A percentile compares a stretch with the other conserved stretches of the same genome.
phyloP scores from a whole-genome alignment of 768 basidiomycete genomes.

The Naematelia aurantialba region DNA sequence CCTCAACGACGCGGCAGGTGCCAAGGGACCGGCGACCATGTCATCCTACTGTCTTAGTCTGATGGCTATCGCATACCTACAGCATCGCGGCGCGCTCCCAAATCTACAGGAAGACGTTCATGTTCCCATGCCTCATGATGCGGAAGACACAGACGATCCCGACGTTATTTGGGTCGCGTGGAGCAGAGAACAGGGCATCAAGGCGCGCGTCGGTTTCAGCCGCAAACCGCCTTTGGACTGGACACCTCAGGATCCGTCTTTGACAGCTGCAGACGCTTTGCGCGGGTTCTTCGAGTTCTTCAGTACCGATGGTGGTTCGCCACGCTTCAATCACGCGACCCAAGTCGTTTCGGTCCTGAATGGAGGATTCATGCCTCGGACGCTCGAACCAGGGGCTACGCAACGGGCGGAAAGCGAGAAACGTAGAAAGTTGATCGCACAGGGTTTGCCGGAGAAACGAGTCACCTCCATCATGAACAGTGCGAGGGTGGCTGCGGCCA shows the following conservation, averaged over 20 bases:
- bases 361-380: conserved; percentile 26
- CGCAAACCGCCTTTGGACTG: conserved; percentile 14
- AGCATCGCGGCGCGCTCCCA: conserved; percentile 36
- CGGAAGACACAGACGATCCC: conserved; percentile 20
- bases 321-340: conserved; percentile 21
- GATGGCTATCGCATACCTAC: conserved; percentile 48
- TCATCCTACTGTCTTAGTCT: conserved; percentile 46
- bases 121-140: conserved; percentile 11
- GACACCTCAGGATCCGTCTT: conserved; percentile 18
- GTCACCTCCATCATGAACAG: conserved; percentile 2
- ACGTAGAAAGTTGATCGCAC: conserved; percentile 1
- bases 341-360: conserved; percentile 30
- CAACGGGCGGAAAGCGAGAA: conserved; percentile 12
- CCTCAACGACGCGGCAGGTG: conserved; percentile 45
- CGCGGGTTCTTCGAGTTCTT: conserved; percentile 44
- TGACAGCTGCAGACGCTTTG: conserved; percentile 35
- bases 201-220: conserved; percentile 30
- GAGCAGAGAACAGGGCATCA: conserved; percentile 36
- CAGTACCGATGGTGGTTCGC: background rate
- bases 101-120: conserved; percentile 42
- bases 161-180: conserved; percentile 42
- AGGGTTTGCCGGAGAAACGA: background rate
- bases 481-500: conserved; percentile 7
- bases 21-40: conserved; percentile 37
- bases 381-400: conserved; percentile 7